Conservation (phyloP, 73 alveolate genomes). For the Chromera velia region DNA sequence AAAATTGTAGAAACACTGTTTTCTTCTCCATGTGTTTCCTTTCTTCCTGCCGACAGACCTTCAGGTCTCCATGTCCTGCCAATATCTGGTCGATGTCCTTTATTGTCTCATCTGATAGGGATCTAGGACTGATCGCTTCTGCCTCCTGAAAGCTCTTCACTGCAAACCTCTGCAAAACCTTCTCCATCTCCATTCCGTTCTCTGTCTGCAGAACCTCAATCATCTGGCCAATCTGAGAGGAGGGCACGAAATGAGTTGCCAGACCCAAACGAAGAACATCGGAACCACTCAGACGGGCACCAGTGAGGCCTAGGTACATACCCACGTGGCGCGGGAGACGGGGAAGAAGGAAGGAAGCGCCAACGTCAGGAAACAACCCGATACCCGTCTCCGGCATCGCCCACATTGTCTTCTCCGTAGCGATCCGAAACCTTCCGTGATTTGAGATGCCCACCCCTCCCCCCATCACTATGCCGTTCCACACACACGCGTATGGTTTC, state of each 20-base stretch:
- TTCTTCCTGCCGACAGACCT: too few species aligned
- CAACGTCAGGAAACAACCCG: constrained; percentile 33
- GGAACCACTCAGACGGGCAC: background rate
- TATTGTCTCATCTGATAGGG: too few species aligned
- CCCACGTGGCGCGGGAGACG: background rate
- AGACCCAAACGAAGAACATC: background rate
- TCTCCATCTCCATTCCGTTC: too few species aligned
- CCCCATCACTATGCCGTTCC: constrained; percentile 94
- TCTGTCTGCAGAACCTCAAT: too few species aligned
- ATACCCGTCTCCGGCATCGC: constrained; percentile 51
- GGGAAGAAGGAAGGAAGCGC: background rate
- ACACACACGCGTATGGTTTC: constrained; percentile 47
- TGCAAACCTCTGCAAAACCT: too few species aligned
- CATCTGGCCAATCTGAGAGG: too few species aligned
- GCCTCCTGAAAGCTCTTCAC: too few species aligned
- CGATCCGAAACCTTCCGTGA: constrained; percentile 82
- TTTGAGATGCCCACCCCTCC: constrained; percentile 90
- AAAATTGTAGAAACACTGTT: too few species aligned
- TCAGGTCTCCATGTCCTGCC: too few species aligned
- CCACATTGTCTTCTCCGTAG: constrained; percentile 80
- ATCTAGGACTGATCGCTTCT: too few species aligned
- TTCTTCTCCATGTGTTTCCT: too few species aligned
- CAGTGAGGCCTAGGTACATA: background rate
- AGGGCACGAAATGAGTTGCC: background rate
- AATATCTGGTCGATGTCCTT: too few species aligned